Evolutionary conservation across 371 early-diverging fungal genomes (phyloP).

Genomic region (Circinella umbellata): DNA sequence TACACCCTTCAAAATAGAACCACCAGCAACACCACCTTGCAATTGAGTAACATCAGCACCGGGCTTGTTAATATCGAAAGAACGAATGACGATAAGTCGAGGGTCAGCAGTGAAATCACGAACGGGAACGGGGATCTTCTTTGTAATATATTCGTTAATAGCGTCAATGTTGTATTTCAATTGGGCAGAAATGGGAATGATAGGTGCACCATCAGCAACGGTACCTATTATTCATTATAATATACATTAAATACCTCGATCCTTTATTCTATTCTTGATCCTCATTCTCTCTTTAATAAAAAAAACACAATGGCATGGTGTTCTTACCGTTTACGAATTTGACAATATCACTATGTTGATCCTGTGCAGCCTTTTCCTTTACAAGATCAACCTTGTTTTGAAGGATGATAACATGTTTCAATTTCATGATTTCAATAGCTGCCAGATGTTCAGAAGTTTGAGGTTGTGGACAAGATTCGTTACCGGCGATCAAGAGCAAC

Average conservation of each 20-base stretch:
- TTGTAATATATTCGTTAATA: slow-evolving; percentile 99
- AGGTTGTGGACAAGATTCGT: slow-evolving; percentile 99
- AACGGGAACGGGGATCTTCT: slow-evolving; percentile 96
- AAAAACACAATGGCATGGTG: too few species aligned
- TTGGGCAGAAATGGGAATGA: slow-evolving; percentile 99
- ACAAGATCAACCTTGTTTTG: slow-evolving; percentile 99
- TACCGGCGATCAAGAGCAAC: slow-evolving; percentile 98
- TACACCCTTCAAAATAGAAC: slow-evolving; percentile 97
- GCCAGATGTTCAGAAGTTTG: slow-evolving; percentile 99
- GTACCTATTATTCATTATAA: slow-evolving; percentile 58
- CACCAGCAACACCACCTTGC: slow-evolving; percentile 99
- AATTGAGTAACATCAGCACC: slow-evolving; percentile 96
- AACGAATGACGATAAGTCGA: slow-evolving; percentile 98
- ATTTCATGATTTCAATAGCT: slow-evolving; percentile 99
- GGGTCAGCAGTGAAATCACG: slow-evolving; percentile 95
- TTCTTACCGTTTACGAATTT: slow-evolving; percentile 87
- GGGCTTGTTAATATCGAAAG: slow-evolving; percentile 99
- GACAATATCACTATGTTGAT: slow-evolving; percentile 96
- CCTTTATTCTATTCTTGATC: background rate
- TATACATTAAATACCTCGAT: background rate
- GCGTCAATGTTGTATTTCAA: slow-evolving; percentile 99
- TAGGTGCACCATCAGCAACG: slow-evolving; percentile 96
- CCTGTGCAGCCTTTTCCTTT: slow-evolving; percentile 93
- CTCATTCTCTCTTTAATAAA: background rate
- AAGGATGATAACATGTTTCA: slow-evolving; percentile 97